Conservation (phyloP, 2,329 filamentous ascomycete genomes). For the Pseudopyricularia javanii region DNA sequence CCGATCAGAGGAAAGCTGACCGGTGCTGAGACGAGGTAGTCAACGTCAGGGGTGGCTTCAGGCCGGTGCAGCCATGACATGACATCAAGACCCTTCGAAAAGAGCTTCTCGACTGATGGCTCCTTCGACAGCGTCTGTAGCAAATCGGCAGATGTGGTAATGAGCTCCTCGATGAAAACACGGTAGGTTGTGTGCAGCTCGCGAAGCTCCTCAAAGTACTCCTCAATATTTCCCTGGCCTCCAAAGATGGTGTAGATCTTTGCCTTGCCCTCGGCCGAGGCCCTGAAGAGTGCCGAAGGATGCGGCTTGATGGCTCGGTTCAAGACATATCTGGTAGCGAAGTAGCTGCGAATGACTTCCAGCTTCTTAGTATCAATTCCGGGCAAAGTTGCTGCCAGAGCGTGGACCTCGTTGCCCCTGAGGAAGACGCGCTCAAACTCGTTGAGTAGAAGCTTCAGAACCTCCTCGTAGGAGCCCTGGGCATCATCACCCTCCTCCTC, state of each 20-base stretch:
- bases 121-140: slow-evolving; percentile 77
- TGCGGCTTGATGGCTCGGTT: slow-evolving; percentile 83
- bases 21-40: slow-evolving; percentile 88
- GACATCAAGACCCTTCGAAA: slow-evolving; percentile 91
- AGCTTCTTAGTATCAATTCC: slow-evolving; percentile 92
- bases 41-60: slow-evolving; percentile 81
- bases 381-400: slow-evolving; percentile 70
- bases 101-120: slow-evolving; percentile 83
- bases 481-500: slow-evolving; percentile 85
- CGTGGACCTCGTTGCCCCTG: slow-evolving; percentile 91
- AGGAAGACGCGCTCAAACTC: slow-evolving; percentile 96
- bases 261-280: slow-evolving; percentile 71
- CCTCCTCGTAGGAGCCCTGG: slow-evolving; percentile 81
- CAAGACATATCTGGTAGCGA: slow-evolving; percentile 70
- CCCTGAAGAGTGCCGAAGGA: slow-evolving; percentile 83
- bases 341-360: slow-evolving; percentile 81
- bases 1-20: slow-evolving; percentile 96
- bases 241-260: slow-evolving; percentile 91
- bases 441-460: slow-evolving; percentile 82
- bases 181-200: slow-evolving; percentile 87
- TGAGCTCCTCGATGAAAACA: slow-evolving; percentile 76
- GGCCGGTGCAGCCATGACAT: slow-evolving; percentile 84
- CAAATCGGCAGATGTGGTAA: slow-evolving; percentile 70
- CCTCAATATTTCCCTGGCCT: slow-evolving; percentile 96
- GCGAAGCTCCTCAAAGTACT: slow-evolving; percentile 96